Evolutionary conservation across 257 asterid species (phyloP), one percentile per base, ranked within the genome.

Genomic region (Fraxinus americana): DNA sequence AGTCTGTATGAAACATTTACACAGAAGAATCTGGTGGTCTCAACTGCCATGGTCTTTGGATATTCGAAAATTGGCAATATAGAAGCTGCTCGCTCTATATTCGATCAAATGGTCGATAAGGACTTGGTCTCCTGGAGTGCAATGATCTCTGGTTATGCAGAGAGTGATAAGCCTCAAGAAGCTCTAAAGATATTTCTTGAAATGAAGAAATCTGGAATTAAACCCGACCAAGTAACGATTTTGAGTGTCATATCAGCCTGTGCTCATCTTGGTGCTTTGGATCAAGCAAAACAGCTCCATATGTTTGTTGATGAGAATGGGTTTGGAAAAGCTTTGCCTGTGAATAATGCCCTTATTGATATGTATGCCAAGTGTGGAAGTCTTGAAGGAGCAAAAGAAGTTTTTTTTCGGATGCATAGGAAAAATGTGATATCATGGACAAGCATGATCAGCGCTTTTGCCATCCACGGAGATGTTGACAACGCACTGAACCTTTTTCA

Each of bases 121-220:
- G 97, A 90, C 82, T 76, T 91, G 77, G 85, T 93, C 39, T 91
- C 94, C 77, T 93, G 97, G 96, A 91, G 96, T 77, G 94, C 98
- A 2, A 90, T 93, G 96, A 89, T 93, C 70, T 84, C 93, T 66
- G 90, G 96, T 29, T 93, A 89, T 82, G 96, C 97, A 43, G 87
- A 87, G 81, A 90, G 94, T 14, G 90, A 81, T 57, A 82, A 71
- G 63, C 94, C 98, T 52, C 90, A 87, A 78, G 93, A 91, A 82
- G 94, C 88, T 57, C 89, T 91, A 14, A 79, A 85, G 74, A 78
- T 93, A 80, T 92, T 88, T 78, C 78, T 78, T 21, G 87, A 88
- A 50, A 91, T 93, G 96, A 90, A 76, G 82, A 68, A 69, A 71
- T 59, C 43, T 70, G 92, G 91, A 78, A 75, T 89, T 43, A 89